phyloP scores from a whole-genome alignment of 2,329 filamentous ascomycete species.

The Phialophora verrucosa region DNA sequence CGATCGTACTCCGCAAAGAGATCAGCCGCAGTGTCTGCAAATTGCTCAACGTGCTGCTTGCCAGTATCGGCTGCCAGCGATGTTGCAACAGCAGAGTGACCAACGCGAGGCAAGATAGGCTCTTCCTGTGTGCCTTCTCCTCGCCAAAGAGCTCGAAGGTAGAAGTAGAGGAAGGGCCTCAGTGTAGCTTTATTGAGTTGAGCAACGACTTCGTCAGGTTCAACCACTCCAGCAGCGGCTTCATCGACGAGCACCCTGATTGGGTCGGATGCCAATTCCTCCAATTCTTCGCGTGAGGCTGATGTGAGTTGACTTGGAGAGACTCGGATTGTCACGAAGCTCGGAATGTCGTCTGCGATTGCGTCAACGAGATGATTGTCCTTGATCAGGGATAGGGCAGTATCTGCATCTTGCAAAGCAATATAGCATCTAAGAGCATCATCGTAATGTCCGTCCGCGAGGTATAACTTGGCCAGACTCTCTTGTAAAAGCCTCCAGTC shows the following conservation, averaged over 20 bases:
- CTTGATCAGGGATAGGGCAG: slow-evolving; percentile 81
- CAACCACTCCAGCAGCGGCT: slow-evolving; percentile 84
- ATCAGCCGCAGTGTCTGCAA: slow-evolving; percentile 83
- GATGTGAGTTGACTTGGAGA: slow-evolving; percentile 70
- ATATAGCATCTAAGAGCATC: slow-evolving; percentile 92
- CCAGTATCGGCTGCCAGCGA: slow-evolving; percentile 62
- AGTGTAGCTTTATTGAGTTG: slow-evolving; percentile 74
- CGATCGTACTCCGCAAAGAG: slow-evolving; percentile 87
- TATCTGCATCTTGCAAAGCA: slow-evolving; percentile 86
- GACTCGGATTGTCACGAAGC: slow-evolving; percentile 86
- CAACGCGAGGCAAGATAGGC: slow-evolving; percentile 48
- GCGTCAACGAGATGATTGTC: slow-evolving; percentile 90
- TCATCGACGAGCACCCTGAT: slow-evolving; percentile 88
- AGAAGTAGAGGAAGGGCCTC: slow-evolving; percentile 85
- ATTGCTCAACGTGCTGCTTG: slow-evolving; percentile 76
- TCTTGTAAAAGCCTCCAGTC: slow-evolving; percentile 93
- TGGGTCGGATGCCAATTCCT: slow-evolving; percentile 79
- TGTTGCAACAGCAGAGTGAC: slow-evolving; percentile 42
- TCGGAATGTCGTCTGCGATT: slow-evolving; percentile 85
- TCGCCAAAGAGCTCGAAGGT: slow-evolving; percentile 83
- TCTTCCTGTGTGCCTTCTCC: slow-evolving; percentile 60
- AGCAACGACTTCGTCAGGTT: slow-evolving; percentile 74
- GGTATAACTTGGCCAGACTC: slow-evolving; percentile 80
- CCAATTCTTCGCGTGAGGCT: slow-evolving; percentile 72
- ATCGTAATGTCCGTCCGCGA: slow-evolving; percentile 77